Percentiles rank a stretch among this genome's conserved stretches.
Evolutionary conservation across 2,329 filamentous ascomycete species (phyloP).

Genomic region (Samsoniella hepiali): DNA sequence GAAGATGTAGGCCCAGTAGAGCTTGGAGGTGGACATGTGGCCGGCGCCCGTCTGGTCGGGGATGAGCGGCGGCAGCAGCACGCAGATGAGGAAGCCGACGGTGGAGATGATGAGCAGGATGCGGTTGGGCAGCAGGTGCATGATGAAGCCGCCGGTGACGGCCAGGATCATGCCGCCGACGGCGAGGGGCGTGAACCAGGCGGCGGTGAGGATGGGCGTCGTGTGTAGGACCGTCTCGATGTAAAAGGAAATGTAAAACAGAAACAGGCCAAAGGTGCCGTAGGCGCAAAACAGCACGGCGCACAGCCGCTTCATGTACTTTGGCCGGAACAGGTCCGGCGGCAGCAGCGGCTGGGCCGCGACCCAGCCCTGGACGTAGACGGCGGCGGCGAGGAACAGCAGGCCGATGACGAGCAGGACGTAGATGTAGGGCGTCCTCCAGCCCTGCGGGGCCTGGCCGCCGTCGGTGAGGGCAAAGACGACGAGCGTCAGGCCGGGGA

Average conservation of each 20-base stretch:
- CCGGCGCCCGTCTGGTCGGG: constrained; percentile 44
- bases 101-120: constrained; percentile 61
- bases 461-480: constrained; percentile 75
- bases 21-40: constrained; percentile 26
- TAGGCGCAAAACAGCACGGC: constrained; percentile 63
- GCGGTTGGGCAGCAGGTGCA: constrained; percentile 63
- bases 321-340: constrained; percentile 64
- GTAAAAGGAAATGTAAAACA: constrained; percentile 69
- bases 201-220: constrained; percentile 60
- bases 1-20: constrained; percentile 73
- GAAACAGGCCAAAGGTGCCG: constrained; percentile 64
- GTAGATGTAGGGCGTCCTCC: constrained; percentile 71
- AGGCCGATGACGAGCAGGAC: constrained; percentile 61
- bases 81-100: constrained; percentile 54
- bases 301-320: constrained; percentile 63
- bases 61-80: constrained; percentile 62
- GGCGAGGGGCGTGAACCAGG: constrained; percentile 67
- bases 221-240: constrained; percentile 58
- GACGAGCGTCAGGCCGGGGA: constrained; percentile 64
- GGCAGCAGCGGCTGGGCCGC: constrained; percentile 67
- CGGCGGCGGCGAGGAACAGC: constrained; percentile 54
- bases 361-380: constrained; percentile 72
- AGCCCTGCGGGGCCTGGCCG: constrained; percentile 64
- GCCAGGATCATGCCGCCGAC: constrained; percentile 65
- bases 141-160: constrained; percentile 59